Evolutionary conservation across 1,284 basidiomycete species (phyloP).

Genomic region (Exobasidium rhododendri): DNA sequence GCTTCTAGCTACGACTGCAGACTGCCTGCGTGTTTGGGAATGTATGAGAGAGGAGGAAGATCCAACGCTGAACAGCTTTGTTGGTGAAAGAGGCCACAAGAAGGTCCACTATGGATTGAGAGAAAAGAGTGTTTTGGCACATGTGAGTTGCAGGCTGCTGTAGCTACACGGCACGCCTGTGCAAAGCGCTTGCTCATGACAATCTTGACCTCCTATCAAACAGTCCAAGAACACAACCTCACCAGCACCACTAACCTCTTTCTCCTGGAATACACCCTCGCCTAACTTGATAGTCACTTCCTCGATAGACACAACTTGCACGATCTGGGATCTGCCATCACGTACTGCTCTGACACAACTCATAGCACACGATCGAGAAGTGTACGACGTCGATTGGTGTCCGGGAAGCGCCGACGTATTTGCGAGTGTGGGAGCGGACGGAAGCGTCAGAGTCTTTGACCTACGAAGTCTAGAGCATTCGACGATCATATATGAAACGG

Average conservation of each 20-base stretch:
- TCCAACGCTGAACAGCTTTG: slow-evolving; percentile 4
- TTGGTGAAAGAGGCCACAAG: slow-evolving; percentile 3
- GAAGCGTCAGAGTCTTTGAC: slow-evolving; percentile 92
- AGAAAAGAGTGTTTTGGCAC: slow-evolving; percentile 51
- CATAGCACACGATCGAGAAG: slow-evolving; percentile 90
- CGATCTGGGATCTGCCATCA: slow-evolving; percentile 85
- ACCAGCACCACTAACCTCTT: slow-evolving; percentile 53
- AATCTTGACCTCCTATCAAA: not conserved
- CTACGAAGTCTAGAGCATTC: slow-evolving; percentile 93
- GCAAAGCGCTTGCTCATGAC: no score
- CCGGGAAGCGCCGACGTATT: slow-evolving; percentile 97
- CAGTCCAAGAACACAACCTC: slow-evolving; percentile 49
- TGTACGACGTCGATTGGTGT: slow-evolving; percentile 97
- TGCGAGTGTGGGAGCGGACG: slow-evolving; percentile 96
- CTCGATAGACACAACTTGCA: slow-evolving; percentile 64
- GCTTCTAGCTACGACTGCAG: slow-evolving; percentile 50
- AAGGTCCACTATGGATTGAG: slow-evolving; percentile 18
- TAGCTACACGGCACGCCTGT: no score
- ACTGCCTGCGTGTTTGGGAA: slow-evolving; percentile 53
- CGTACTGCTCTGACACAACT: slow-evolving; percentile 88
- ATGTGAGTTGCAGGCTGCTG: slow-evolving; percentile 22
- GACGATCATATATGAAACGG: slow-evolving; percentile 87
- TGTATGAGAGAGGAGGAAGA: slow-evolving; percentile 16
- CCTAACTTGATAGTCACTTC: slow-evolving; percentile 54
- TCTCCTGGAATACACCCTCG: slow-evolving; percentile 53